Percentiles rank a stretch among this genome's conserved stretches.
phyloP scores from a whole-genome alignment of 768 basidiomycete genomes.

The Tylopilus sp. region DNA sequence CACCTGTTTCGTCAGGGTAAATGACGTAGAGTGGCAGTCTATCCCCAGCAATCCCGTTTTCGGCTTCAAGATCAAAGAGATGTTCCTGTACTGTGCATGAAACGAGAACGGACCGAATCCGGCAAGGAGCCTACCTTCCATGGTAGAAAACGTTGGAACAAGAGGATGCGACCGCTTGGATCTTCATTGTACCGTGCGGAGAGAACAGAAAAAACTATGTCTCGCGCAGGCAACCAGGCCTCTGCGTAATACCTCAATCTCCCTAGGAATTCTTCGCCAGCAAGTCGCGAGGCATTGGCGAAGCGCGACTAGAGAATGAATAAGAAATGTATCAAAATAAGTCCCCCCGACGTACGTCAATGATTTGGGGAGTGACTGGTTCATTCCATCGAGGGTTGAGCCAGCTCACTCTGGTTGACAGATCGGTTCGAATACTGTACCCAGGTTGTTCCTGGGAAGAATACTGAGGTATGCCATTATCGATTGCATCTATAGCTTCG shows the following conservation, averaged over 20 bases:
- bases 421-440: conserved; percentile 78
- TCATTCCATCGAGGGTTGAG: conserved; percentile 96
- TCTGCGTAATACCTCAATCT: conserved; percentile 79
- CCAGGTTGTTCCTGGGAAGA: conserved; percentile 57
- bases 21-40: conserved; percentile 76
- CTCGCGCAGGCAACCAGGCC: conserved; percentile 91
- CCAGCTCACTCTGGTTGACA: conserved; percentile 76
- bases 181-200: conserved; percentile 58
- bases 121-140: conserved; percentile 66
- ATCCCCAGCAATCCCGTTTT: conserved; percentile 42
- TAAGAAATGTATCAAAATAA: conserved; percentile 7
- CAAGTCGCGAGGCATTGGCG: conserved; percentile 70
- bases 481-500: conserved; percentile 90
- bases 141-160: conserved; percentile 77
- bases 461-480: conserved; percentile 91
- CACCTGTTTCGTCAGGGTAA: conserved; percentile 78
- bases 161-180: conserved; percentile 69
- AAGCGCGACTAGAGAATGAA: conserved; percentile 58
- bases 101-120: not conserved
- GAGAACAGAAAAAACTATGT: conserved; percentile 64
- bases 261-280: conserved; percentile 81
- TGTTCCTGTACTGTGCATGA: conserved; percentile 60
- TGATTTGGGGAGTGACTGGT: conserved; percentile 51
- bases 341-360: conserved; percentile 60
- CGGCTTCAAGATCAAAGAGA: conserved; percentile 80